Conservation (phyloP, 495 filamentous ascomycete species). For the Podospora anserina region DNA sequence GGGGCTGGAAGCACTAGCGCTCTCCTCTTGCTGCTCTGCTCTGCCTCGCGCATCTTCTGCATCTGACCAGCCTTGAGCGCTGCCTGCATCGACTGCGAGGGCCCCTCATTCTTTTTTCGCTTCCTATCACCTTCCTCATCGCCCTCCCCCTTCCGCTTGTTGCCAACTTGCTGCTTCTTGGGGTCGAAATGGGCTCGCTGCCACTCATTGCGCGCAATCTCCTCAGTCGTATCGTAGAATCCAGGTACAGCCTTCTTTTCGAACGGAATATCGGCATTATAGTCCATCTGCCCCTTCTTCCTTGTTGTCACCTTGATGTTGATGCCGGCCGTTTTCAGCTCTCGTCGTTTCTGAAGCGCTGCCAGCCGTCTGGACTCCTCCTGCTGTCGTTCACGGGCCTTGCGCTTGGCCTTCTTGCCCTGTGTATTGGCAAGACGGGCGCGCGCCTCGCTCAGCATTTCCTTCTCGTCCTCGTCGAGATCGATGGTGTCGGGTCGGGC, state of each 20-base stretch:
- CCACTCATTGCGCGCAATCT: conserved; percentile 75
- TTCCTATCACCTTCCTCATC: conserved; percentile 81
- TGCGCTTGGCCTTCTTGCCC: conserved; percentile 98
- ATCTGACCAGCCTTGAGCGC: conserved; percentile 91
- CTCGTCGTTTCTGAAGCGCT: conserved; percentile 87
- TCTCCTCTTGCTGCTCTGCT: conserved; percentile 90
- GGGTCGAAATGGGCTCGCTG: conserved; percentile 89
- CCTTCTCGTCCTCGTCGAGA: conserved; percentile 97
- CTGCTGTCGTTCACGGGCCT: conserved; percentile 90
- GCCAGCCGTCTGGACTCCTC: conserved; percentile 91
- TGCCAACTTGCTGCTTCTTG: conserved; percentile 90
- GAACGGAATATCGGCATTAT: conserved; percentile 97
- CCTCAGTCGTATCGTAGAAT: conserved; percentile 90
- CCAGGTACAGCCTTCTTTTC: conserved; percentile 87
- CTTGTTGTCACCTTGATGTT: conserved; percentile 94
- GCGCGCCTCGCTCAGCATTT: conserved; percentile 97
- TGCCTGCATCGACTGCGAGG: conserved; percentile 75
- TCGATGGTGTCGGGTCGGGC: conserved; percentile 97
- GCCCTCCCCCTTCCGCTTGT: conserved; percentile 88
- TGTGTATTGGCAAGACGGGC: conserved; percentile 95
- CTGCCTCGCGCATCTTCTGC: conserved; percentile 93
- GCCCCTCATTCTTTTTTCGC: conserved; percentile 69
- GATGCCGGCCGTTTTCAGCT: conserved; percentile 95
- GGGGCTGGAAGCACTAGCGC: conserved; percentile 76
- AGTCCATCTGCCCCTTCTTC: conserved; percentile 97